phyloP scores from a whole-genome alignment of 1,139 yeast species.

The Pichia sp. region DNA sequence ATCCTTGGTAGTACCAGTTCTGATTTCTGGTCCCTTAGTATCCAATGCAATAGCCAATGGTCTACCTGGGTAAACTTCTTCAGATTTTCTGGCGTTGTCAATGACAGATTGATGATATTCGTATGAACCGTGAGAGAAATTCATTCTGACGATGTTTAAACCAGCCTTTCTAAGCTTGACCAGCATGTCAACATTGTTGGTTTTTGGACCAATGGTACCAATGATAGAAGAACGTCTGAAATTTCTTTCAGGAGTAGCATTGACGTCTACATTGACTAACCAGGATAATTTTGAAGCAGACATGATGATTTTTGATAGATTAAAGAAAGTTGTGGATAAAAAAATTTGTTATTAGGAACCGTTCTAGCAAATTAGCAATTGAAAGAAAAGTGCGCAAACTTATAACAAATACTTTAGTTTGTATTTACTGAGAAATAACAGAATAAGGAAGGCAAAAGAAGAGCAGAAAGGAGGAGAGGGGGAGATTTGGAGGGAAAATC shows the following conservation, averaged over 20 bases:
- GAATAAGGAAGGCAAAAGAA: too few species aligned
- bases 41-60: conserved; percentile 98
- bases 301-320: conserved; percentile 8
- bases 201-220: conserved; percentile 97
- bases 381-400: too few species aligned
- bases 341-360: too few species aligned
- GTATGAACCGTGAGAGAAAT: conserved; percentile 96
- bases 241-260: conserved; percentile 72
- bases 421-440: too few species aligned
- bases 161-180: conserved; percentile 94
- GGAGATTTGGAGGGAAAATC: too few species aligned
- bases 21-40: conserved; percentile 99
- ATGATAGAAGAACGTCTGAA: conserved; percentile 94
- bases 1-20: conserved; percentile 90
- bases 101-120: conserved; percentile 95
- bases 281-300: conserved; percentile 46
- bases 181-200: conserved; percentile 80
- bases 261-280: conserved; percentile 77
- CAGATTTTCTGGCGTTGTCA: conserved; percentile 94
- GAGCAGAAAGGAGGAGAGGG: too few species aligned
- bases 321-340: too few species aligned
- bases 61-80: conserved; percentile 84
- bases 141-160: conserved; percentile 95
- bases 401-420: too few species aligned
- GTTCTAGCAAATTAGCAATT: too few species aligned